phyloP scores from a whole-genome alignment of 768 basidiomycete genomes.

The Chalciporus chontae region DNA sequence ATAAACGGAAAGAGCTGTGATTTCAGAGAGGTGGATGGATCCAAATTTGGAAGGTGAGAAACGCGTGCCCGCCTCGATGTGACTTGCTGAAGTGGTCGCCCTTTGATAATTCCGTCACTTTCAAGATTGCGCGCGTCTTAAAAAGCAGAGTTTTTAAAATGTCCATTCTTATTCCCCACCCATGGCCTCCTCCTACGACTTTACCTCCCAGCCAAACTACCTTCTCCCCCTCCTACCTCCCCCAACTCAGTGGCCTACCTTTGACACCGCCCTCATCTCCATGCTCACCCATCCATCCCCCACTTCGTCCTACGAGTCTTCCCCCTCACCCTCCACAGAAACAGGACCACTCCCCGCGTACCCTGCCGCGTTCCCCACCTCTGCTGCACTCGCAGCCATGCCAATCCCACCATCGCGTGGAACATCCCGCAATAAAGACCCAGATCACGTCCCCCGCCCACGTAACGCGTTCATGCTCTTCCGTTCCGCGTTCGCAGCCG shows the following conservation, averaged over 20 bases:
- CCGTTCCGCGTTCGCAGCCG: constrained; percentile 56
- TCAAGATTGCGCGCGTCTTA: constrained; percentile 12
- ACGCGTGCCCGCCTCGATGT: constrained; percentile 19
- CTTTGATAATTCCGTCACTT: constrained; percentile 9
- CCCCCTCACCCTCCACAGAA: constrained; percentile 9
- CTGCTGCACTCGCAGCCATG: constrained; percentile 24
- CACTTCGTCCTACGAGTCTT: constrained; percentile 7
- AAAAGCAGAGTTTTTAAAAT: constrained; percentile 20
- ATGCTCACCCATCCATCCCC: constrained; percentile 5
- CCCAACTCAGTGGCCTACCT: constrained; percentile 23
- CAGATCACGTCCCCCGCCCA: constrained; percentile 41
- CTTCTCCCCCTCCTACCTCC: constrained; percentile 13
- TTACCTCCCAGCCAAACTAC: constrained; percentile 3
- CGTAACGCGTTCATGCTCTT: constrained; percentile 54
- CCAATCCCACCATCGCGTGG: constrained; percentile 29
- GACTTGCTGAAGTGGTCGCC: constrained; percentile 21
- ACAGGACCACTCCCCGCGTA: neutral
- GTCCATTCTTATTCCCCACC: neutral
- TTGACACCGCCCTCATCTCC: constrained; percentile 14
- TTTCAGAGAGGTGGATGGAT: constrained; percentile 22
- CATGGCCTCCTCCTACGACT: constrained; percentile 20
- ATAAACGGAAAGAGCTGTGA: constrained; percentile 19
- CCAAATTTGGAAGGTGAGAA: constrained; percentile 12
- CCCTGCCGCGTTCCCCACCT: constrained; percentile 12
- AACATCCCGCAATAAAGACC: constrained; percentile 29